A percentile compares a stretch with the other conserved stretches of the same genome.
These are phyloP conservation scores for Verticillium zaregamsianum DNA, from an alignment of 2,329 filamentous ascomycete species.

Conservation along the genomic window DNA sequence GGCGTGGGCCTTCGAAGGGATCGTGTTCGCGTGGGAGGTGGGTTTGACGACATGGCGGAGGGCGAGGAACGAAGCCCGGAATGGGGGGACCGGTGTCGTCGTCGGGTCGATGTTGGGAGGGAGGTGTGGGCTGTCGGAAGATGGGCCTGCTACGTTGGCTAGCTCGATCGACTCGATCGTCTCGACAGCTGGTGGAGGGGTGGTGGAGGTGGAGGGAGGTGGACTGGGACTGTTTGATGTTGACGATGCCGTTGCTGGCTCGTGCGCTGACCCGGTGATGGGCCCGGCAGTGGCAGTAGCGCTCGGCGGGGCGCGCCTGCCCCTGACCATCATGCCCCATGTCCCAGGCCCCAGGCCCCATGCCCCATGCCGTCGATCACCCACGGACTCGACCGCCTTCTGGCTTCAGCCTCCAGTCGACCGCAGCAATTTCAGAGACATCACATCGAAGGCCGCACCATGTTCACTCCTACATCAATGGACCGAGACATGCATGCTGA, in stretches of 20 bases:
- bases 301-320: neutral
- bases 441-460: too few species aligned
- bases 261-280: neutral
- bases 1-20: constrained; percentile 42
- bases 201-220: too few species aligned
- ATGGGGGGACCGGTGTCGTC: neutral
- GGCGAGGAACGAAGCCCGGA: neutral
- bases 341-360: too few species aligned
- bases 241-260: neutral
- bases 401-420: too few species aligned
- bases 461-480: too few species aligned
- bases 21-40: constrained; percentile 37
- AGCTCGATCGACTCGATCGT: neutral
- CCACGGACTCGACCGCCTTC: too few species aligned
- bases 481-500: neutral
- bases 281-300: neutral
- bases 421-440: too few species aligned
- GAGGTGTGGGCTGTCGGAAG: neutral
- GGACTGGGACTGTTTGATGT: neutral
- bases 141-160: too few species aligned
- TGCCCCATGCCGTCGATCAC: too few species aligned
- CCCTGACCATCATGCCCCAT: neutral
- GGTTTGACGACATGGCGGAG: constrained; percentile 21
- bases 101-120: neutral
- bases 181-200: neutral